Percentiles rank a stretch among this genome's conserved stretches.
These are phyloP conservation scores for Umbellularia californica DNA, from an alignment of 164 flowering plant genomes.

Conservation along the genomic window DNA sequence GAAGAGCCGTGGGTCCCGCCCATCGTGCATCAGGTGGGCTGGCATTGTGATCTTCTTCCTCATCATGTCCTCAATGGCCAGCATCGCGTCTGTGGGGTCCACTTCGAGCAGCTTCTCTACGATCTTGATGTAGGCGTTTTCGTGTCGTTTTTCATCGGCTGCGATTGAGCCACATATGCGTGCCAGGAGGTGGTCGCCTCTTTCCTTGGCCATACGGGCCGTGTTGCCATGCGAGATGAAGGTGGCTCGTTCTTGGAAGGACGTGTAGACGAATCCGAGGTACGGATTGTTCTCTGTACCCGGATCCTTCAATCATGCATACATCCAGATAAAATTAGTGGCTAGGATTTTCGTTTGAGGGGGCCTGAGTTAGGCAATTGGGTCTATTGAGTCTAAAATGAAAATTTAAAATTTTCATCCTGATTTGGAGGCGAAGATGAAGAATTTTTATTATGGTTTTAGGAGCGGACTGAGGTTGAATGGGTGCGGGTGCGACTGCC, in stretches of 20 bases:
- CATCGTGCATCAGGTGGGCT: constrained; percentile 55
- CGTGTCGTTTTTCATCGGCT: constrained; percentile 46
- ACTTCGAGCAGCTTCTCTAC: constrained; percentile 33
- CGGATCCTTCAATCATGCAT: constrained; percentile 19
- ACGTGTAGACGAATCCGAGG: constrained; percentile 37
- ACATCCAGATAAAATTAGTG: neutral
- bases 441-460: no score
- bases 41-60: constrained; percentile 58
- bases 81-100: constrained; percentile 38
- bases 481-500: no score
- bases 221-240: constrained; percentile 36
- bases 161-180: constrained; percentile 43
- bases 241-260: constrained; percentile 46
- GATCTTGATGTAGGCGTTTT: constrained; percentile 25
- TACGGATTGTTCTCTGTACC: constrained; percentile 36
- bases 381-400: no score
- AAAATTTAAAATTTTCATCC: no score
- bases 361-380: no score
- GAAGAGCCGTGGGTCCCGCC: constrained; percentile 41
- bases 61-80: constrained; percentile 58
- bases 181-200: constrained; percentile 36
- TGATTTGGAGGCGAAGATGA: no score
- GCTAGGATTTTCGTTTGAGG: no score
- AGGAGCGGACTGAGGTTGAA: no score
- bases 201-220: constrained; percentile 29